phyloP scores from a whole-genome alignment of 2,329 filamentous ascomycete species.

The Venturia effusa region DNA sequence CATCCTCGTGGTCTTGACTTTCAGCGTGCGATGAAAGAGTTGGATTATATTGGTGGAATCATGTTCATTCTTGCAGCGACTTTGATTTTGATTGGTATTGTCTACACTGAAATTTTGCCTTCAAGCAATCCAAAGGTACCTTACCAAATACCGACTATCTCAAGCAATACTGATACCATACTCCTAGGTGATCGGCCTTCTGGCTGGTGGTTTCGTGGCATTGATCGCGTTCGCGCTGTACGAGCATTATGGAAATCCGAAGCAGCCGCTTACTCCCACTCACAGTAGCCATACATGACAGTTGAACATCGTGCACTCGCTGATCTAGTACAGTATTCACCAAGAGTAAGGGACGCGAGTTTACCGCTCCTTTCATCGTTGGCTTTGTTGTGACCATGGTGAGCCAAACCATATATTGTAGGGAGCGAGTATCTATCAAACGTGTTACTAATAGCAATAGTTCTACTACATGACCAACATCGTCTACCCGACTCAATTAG shows the following conservation, averaged over 20 bases:
- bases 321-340: slow-evolving; percentile 27
- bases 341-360: slow-evolving; percentile 33
- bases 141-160: not conserved
- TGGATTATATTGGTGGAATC: slow-evolving; percentile 23
- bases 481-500: slow-evolving; percentile 2
- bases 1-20: slow-evolving; percentile 13
- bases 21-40: slow-evolving; percentile 18
- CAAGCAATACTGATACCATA: not conserved
- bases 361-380: slow-evolving; percentile 36
- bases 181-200: slow-evolving; percentile 20
- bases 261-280: slow-evolving; percentile 29
- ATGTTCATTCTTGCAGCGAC: slow-evolving; percentile 21
- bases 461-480: slow-evolving; percentile 10
- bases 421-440: too few relatives aligned
- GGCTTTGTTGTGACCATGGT: slow-evolving; percentile 31
- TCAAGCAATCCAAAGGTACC: slow-evolving; percentile 12
- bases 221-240: slow-evolving; percentile 22
- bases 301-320: not conserved
- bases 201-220: slow-evolving; percentile 21
- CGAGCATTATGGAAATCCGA: slow-evolving; percentile 20
- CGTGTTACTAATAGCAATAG: not conserved
- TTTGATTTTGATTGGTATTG: slow-evolving; percentile 23
- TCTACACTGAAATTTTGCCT: slow-evolving; percentile 2
- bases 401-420: too few relatives aligned
- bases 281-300: slow-evolving; percentile 17